Evolutionary conservation across 208 protist species (phyloP).

Genomic region (Crithidia bombi): DNA sequence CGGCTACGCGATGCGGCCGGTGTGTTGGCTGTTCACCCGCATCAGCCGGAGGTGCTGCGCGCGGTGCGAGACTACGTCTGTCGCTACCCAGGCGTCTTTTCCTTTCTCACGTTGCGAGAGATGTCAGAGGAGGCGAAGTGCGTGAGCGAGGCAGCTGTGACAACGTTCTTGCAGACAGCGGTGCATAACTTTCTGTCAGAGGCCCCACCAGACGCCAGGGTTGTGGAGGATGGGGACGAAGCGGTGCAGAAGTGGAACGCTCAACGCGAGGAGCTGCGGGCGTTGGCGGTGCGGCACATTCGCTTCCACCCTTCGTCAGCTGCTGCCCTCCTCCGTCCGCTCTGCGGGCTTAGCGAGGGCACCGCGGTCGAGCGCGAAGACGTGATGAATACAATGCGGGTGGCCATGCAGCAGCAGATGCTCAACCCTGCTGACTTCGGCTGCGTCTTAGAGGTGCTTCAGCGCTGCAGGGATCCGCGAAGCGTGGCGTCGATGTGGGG

Average conservation of each 20-base stretch:
- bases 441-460: conserved; percentile 50
- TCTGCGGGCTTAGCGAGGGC: conserved; percentile 51
- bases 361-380: conserved; percentile 33
- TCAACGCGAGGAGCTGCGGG: conserved; percentile 36
- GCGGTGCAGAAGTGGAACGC: conserved; percentile 3
- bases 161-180: conserved; percentile 40
- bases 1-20: conserved; percentile 43
- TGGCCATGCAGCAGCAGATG: conserved; percentile 43
- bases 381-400: conserved; percentile 50
- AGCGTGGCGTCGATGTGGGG: conserved; percentile 55
- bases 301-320: conserved; percentile 48
- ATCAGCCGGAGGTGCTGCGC: conserved; percentile 22
- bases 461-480: conserved; percentile 31
- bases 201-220: neutral
- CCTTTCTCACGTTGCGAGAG: conserved; percentile 32
- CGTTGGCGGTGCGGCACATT: conserved; percentile 45
- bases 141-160: conserved; percentile 24
- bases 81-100: conserved; percentile 14
- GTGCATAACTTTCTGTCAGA: conserved; percentile 12
- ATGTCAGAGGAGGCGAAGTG: conserved; percentile 39
- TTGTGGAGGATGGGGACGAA: neutral
- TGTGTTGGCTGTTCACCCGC: conserved; percentile 52
- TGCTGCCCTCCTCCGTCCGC: conserved; percentile 44
- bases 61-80: conserved; percentile 30
- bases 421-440: conserved; percentile 68